A percentile compares a stretch with the other conserved stretches of the same genome.
Conservation (phyloP, 73 alveolate genomes). For the Blepharisma stoltei region DNA sequence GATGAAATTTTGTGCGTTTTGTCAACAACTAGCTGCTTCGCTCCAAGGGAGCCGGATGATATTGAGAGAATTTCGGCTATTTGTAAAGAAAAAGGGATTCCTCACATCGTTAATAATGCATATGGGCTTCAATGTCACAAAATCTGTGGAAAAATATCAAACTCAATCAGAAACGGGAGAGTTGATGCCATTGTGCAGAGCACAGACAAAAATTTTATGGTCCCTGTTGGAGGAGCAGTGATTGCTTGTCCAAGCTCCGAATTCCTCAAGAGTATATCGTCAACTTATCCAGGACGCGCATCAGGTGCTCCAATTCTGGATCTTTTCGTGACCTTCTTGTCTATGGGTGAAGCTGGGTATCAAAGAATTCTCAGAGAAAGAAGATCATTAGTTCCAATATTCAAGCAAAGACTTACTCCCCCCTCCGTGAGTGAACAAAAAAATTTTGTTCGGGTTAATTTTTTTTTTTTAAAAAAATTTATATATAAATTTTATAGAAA, state of each 20-base stretch:
- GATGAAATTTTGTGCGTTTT: constrained; percentile 80
- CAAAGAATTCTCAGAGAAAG: constrained; percentile 69
- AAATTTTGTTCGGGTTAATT: no score
- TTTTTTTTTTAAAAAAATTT: no score
- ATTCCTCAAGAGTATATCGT: constrained; percentile 70
- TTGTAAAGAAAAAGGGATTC: constrained; percentile 66
- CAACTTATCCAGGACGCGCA: constrained; percentile 97
- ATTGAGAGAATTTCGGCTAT: constrained; percentile 71
- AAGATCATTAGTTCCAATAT: constrained; percentile 72
- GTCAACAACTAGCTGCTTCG: constrained; percentile 94
- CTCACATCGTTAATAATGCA: constrained; percentile 94
- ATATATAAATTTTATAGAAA: no score
- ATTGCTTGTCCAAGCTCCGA: constrained; percentile 77
- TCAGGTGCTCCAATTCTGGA: constrained; percentile 92
- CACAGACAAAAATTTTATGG: constrained; percentile 99
- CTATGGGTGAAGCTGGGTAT: constrained; percentile 83
- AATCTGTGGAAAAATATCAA: constrained; percentile 3
- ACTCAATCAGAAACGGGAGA: constrained; percentile 55
- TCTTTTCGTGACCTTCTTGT: constrained; percentile 90
- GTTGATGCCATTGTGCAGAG: constrained; percentile 87
- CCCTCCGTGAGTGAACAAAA: no score
- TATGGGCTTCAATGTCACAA: constrained; percentile 75
- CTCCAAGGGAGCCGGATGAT: constrained; percentile 95
- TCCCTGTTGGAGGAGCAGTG: constrained; percentile 99
- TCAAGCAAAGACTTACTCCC: constrained; percentile 61